Conservation (phyloP, 345 rosid species). For the Eutrema japonicum region DNA sequence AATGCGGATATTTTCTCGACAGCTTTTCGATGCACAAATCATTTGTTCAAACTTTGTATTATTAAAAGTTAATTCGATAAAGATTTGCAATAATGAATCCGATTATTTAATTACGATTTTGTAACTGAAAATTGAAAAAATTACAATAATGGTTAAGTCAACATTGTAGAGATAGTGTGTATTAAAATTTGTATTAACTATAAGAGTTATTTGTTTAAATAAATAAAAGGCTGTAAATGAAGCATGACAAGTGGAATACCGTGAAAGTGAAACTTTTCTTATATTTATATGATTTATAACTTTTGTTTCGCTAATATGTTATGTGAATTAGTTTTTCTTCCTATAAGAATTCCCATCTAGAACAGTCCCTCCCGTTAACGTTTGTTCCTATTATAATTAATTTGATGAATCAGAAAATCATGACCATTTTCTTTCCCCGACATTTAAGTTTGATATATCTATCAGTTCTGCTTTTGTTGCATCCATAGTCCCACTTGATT, state of each 20-base stretch:
- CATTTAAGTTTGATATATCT: constrained; percentile 20
- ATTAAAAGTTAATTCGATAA: no score
- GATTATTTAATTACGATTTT: no score
- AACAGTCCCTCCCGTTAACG: neutral
- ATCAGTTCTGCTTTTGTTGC: constrained; percentile 29
- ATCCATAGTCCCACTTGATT: constrained; percentile 24
- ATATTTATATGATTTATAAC: neutral
- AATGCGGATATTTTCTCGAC: no score
- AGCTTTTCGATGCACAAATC: no score
- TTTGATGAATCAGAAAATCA: constrained; percentile 18
- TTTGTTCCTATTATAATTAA: constrained; percentile 1
- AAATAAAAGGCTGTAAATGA: no score
- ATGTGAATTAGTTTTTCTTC: neutral
- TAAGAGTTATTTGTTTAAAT: no score
- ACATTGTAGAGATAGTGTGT: no score
- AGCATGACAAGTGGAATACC: neutral
- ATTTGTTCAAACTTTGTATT: no score
- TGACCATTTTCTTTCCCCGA: constrained; percentile 20
- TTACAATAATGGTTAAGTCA: no score
- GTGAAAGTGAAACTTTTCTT: neutral
- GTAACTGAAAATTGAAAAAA: no score
- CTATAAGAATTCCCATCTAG: neutral
- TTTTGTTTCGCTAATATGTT: neutral
- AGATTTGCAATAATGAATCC: no score
- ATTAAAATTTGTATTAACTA: no score